Conservation (phyloP, 2,329 filamentous ascomycete genomes). For the Aspergillus neoniger region DNA sequence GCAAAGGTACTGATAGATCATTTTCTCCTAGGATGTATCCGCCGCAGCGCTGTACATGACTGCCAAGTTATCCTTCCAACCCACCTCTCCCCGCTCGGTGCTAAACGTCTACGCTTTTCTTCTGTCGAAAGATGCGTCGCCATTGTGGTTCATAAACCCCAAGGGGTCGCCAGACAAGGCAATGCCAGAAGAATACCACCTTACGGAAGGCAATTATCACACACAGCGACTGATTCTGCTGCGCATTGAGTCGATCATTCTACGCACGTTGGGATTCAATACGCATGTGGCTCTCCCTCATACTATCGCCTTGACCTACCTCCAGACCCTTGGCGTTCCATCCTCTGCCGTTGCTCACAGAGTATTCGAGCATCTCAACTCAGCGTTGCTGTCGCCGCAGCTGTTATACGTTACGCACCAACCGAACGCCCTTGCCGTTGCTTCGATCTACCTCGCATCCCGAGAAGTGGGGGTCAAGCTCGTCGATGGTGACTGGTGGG, state of each 20-base stretch:
- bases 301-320: slow-evolving; percentile 82
- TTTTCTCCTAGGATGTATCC: slow-evolving; percentile 66
- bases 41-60: slow-evolving; percentile 79
- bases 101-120: slow-evolving; percentile 86
- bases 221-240: slow-evolving; percentile 66
- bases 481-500: slow-evolving; percentile 90
- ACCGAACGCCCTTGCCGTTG: slow-evolving; percentile 78
- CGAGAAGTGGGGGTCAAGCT: slow-evolving; percentile 74
- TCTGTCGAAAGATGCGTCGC: slow-evolving; percentile 59
- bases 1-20: background rate
- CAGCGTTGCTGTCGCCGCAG: slow-evolving; percentile 81
- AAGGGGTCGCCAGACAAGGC: slow-evolving; percentile 30
- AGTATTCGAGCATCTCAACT: slow-evolving; percentile 79
- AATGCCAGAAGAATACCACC: slow-evolving; percentile 62
- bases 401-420: slow-evolving; percentile 90
- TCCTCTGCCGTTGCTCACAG: slow-evolving; percentile 61
- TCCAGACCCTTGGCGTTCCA: slow-evolving; percentile 80
- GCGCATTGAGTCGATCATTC: slow-evolving; percentile 72
- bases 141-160: slow-evolving; percentile 49
- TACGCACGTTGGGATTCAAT: slow-evolving; percentile 76
- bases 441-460: slow-evolving; percentile 87
- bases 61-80: slow-evolving; percentile 77
- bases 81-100: slow-evolving; percentile 75
- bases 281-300: slow-evolving; percentile 85
- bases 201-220: slow-evolving; percentile 73